phyloP scores from a whole-genome alignment of 768 basidiomycete genomes.

The Cantharellus cinnabarinus region DNA sequence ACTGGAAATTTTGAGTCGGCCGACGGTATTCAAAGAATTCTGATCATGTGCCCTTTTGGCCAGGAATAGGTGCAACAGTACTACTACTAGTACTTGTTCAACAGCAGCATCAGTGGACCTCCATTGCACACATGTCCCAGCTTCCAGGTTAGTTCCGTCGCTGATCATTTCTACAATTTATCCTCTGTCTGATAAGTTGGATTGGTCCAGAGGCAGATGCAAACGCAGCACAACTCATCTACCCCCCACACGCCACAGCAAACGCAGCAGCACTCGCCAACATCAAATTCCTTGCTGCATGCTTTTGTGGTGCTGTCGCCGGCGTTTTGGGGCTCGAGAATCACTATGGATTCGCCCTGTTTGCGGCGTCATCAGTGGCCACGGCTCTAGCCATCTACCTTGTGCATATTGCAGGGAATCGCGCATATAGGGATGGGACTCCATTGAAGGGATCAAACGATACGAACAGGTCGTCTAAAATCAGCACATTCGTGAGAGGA shows the following conservation, averaged over 20 bases:
- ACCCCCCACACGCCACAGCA: slow-evolving; percentile 41
- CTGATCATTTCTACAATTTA: too few species aligned
- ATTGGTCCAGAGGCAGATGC: background rate
- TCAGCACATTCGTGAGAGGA: slow-evolving; percentile 39
- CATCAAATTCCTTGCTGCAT: slow-evolving; percentile 63
- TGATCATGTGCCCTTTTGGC: too few species aligned
- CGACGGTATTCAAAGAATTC: too few species aligned
- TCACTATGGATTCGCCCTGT: slow-evolving; percentile 61
- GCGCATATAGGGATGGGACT: background rate
- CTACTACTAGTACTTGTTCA: too few species aligned
- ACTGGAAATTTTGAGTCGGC: too few species aligned
- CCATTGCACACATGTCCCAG: too few species aligned
- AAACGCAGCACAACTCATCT: slow-evolving; percentile 18
- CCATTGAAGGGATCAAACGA: background rate
- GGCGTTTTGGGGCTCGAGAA: slow-evolving; percentile 82
- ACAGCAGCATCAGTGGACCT: too few species aligned
- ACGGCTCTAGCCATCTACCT: slow-evolving; percentile 43
- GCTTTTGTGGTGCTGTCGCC: slow-evolving; percentile 71
- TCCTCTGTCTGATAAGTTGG: too few species aligned
- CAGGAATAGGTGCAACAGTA: too few species aligned
- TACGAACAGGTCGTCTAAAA: slow-evolving; percentile 14
- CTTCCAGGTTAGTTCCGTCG: too few species aligned
- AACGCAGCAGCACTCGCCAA: slow-evolving; percentile 34
- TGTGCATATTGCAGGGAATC: slow-evolving; percentile 43
- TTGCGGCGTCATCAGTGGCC: slow-evolving; percentile 43